Evolutionary conservation across 2,329 filamentous ascomycete species (phyloP), one percentile per base, ranked within the genome.

Genomic region (Colletotrichum sp.): DNA sequence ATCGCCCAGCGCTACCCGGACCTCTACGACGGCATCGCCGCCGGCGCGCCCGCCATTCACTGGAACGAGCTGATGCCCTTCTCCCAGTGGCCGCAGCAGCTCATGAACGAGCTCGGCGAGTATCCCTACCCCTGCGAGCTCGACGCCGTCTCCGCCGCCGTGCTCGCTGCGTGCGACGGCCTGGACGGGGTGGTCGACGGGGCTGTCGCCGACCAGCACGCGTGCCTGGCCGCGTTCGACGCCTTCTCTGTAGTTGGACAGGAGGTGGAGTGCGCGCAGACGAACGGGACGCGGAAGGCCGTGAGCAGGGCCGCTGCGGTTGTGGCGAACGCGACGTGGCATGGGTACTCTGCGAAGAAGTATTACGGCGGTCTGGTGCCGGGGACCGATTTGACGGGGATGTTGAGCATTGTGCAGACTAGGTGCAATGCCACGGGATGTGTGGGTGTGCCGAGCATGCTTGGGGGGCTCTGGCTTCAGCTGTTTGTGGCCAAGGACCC

Each of bases 1-100:
- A 82, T 85, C 29, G 83, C 86, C 2, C 84, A 89, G 74, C 77
- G 82, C 31, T 88, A 84, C 74, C 87, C 87, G 0, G 81, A 87
- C 6, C 86, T 87, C 65, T 88, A 88, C 66, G 85, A 88, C 69
- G 87, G 87, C 16, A 83, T 88, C 6, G 70, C 55, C 9, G 66
- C 70, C 3, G 43, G 59, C 4, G 73, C 73, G 5, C 73, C 70
- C 5, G 73, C 65, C 4, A 63, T 83, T 6, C 78, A 81, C 69
- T 84, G 65, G 65, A 59, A 57, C 36, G 36, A 65, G 12, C 31
- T 76, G n/a, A 47, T 9, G 33, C 55, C 31, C 31, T 70, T 8
- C 38, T 61, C 7, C 13, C 63, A 65, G 43, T 54, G 63, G 63
- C 63, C 63, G 16, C 63, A 65, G 43, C 63, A 55, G 21, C 43